Evolutionary conservation across 148 eudicot genomes (phyloP), one percentile per base, ranked within the genome.

Genomic region (Suaeda aralocaspica): DNA sequence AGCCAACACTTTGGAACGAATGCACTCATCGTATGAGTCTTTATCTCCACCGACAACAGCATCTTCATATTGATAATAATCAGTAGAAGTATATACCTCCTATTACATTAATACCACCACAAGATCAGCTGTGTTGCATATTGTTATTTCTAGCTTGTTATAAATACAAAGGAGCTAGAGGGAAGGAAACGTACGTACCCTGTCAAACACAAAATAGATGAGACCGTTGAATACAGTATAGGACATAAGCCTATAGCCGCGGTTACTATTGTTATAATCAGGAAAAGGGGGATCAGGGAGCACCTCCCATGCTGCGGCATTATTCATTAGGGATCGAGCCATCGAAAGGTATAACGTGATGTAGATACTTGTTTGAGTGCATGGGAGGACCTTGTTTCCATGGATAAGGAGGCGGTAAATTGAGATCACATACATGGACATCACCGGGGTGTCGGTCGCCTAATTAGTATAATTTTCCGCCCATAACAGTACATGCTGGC

Each of bases 361-460:
- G 21, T 21, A 9, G 19, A 51, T 51, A 21, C 55, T 51, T 51
- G 55, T 18, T 51, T 6, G 55, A 51, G 55, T 51, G 55, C 55
- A 51, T 51, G 18, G 55, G 55, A 51, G 55, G 55, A 21, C 55
- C 55, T 51, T 51, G 55, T 51, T 51, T 51, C 55, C 55, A 51
- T 16, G 22, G 7, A 51, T 51, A 51, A 4, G 19, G 55, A n/a
- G n/a, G n/a, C 21, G 55, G 18, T 21, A 51, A 21, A 51, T 18
- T 51, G 16, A 51, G 55, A 51, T 51, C 55, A 51, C 55, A 51
- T 51, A 51, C 18, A 21, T 51, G 18, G n/a, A 51, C 55, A 21
- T 51, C 55, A 16, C 22, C 22, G 55, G 55, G 55, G 55, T 51
- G 16, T 18, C 14, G 55, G 55, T 51, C 55, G n/a, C 55, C 55